Evolutionary conservation across 805 yeast species (phyloP), one percentile per base, ranked within the genome.

Genomic region (Torulaspora gathmanii): DNA sequence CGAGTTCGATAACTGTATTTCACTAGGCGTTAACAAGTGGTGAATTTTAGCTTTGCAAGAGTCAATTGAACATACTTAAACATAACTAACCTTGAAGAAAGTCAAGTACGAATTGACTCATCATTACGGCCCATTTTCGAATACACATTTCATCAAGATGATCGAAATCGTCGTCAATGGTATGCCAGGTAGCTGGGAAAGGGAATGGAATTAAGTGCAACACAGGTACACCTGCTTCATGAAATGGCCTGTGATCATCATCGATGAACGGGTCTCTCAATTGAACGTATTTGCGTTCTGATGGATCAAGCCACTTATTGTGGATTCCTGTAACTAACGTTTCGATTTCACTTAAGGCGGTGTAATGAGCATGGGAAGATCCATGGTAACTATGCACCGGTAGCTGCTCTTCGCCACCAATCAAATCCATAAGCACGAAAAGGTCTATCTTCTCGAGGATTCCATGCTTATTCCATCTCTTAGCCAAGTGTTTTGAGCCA

Each of bases 211-310:
- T 77, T 35, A 78, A 52, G 53, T 79, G 83, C 42, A 79, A 49
- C 1, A 75, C 63, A 0, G 75, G 74, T 0, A 76, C 73, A 0
- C 78, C 79, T 4, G 65, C 58, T 11, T 59, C 55, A 30, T 70
- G 54, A 55, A 74, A 79, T 1, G 83, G 83, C 2, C 73, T 50
- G 52, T 79, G 84, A 49, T 79, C 84, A 56, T 79, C 84, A n/a
- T 40, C 63, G 42, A 54, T 58, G 8, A 54, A 28, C 1, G 50
- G 31, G 10, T 40, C 42, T 11, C 47, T 37, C 12, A 42, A 23
- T 22, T 42, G 42, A 15, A 50, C 13, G 29, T 46, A 55, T 6
- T 40, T 39, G 13, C 40, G 48, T 26, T 55, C 46, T 4, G 42
- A 16, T 8, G 55, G 53, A 35, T 56, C 50, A 26, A 48, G 28